phyloP scores from a whole-genome alignment of 2,329 filamentous ascomycete genomes.

The Metarhizium humberi region DNA sequence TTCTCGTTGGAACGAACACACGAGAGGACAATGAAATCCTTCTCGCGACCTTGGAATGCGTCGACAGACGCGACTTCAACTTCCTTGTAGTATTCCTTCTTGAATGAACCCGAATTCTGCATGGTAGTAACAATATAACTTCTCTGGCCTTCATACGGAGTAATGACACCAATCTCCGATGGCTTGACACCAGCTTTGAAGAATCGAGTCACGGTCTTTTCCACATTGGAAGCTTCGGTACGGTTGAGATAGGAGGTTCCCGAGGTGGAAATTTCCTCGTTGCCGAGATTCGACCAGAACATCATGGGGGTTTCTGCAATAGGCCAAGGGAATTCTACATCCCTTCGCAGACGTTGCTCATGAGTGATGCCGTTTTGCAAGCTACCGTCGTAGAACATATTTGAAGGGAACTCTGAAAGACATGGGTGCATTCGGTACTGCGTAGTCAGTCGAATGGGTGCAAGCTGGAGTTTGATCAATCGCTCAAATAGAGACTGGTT shows the following conservation, averaged over 20 bases:
- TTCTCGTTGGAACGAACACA: constrained; percentile 98
- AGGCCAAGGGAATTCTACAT: constrained; percentile 98
- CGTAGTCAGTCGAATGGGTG: constrained; percentile 87
- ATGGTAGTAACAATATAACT: constrained; percentile 99
- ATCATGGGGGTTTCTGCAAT: constrained; percentile 94
- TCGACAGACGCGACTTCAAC: constrained; percentile 97
- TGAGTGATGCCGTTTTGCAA: constrained; percentile 94
- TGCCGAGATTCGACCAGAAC: constrained; percentile 98
- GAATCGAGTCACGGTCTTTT: constrained; percentile 97
- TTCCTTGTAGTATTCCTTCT: constrained; percentile 97
- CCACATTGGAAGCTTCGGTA: constrained; percentile 92
- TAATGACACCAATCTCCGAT: constrained; percentile 91
- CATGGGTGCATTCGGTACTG: constrained; percentile 99
- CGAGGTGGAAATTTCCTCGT: constrained; percentile 95
- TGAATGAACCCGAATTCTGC: constrained; percentile 94
- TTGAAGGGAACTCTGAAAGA: constrained; percentile 92
- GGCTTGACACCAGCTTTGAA: constrained; percentile 98
- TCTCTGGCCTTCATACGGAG: constrained; percentile 94
- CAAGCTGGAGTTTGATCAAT: constrained; percentile 80
- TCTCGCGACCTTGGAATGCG: constrained; percentile 97
- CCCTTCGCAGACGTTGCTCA: constrained; percentile 76
- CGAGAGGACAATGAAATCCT: constrained; percentile 96
- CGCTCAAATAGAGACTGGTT: constrained; percentile 99
- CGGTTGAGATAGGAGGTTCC: constrained; percentile 97
- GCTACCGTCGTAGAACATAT: constrained; percentile 99